These are phyloP conservation scores for Cenchrus fungigraminus DNA, from an alignment of 176 grass and related monocot genomes.

Conservation along the genomic window DNA sequence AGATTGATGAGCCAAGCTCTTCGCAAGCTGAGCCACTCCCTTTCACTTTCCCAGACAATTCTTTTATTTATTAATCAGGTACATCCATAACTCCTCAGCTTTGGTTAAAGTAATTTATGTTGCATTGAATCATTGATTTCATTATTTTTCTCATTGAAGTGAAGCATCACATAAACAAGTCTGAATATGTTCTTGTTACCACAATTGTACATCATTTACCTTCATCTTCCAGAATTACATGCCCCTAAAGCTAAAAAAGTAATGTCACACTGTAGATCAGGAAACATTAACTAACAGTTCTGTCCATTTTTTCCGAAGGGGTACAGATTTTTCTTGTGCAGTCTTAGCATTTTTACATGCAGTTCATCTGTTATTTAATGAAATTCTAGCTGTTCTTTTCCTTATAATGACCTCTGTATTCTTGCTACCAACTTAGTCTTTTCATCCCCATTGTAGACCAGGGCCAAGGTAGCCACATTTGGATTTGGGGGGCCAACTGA, in stretches of 20 bases:
- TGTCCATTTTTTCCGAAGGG: background rate
- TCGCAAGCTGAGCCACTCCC: slow-evolving; percentile 92
- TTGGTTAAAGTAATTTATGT: background rate
- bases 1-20: slow-evolving; percentile 97
- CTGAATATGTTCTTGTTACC: background rate
- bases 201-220: background rate
- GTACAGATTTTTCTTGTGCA: background rate
- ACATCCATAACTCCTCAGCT: background rate
- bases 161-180: background rate
- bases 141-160: slow-evolving; percentile 9
- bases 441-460: slow-evolving; percentile 54
- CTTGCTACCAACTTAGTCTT: background rate
- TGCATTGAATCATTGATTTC: background rate
- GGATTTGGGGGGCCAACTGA: slow-evolving; percentile 90
- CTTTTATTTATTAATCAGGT: slow-evolving; percentile 98
- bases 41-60: slow-evolving; percentile 85
- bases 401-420: background rate
- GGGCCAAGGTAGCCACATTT: slow-evolving; percentile 84
- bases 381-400: background rate
- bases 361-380: background rate
- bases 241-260: slow-evolving; percentile 14
- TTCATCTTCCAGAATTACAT: background rate
- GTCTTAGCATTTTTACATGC: background rate
- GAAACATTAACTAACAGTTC: background rate
- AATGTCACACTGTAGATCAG: background rate